Evolutionary conservation across 228 moss, liverwort and hornwort species (phyloP).

Genomic region (Sphagnum magellanicum): DNA sequence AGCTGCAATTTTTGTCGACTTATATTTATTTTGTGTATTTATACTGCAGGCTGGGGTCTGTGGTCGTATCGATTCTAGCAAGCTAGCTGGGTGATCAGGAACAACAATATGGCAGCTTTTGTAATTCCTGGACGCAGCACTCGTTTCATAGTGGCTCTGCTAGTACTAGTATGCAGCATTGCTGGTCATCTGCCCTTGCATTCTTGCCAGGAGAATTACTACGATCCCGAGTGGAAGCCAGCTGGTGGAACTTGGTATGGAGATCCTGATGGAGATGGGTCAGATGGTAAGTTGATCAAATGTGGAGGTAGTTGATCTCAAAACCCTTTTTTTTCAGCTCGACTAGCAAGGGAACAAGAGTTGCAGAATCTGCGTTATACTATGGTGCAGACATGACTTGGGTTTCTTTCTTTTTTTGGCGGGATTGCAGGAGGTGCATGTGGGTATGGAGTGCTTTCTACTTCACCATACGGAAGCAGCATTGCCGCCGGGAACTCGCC

Average conservation of each 20-base stretch:
- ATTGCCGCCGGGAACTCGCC: constrained; percentile 1
- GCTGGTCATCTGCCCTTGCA: too few species aligned
- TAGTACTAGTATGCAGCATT: too few species aligned
- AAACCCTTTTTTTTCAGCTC: too few species aligned
- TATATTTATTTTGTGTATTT: not conserved
- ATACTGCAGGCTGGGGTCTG: too few species aligned
- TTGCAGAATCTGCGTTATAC: not conserved
- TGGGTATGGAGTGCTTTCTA: not conserved
- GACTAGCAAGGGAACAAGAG: too few species aligned
- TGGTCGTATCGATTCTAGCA: too few species aligned
- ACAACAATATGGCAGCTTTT: too few species aligned
- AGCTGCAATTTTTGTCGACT: too few species aligned
- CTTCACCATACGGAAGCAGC: constrained; percentile 3
- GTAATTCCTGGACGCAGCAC: too few species aligned
- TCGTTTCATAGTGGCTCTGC: too few species aligned
- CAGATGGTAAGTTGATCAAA: constrained; percentile 1
- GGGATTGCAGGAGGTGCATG: constrained; percentile 3
- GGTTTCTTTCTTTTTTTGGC: not conserved
- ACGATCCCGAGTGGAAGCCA: not conserved
- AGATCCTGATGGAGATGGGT: constrained; percentile 5
- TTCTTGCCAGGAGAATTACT: not conserved
- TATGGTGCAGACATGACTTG: not conserved
- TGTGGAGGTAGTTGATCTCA: not conserved
- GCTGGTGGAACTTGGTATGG: constrained; percentile 6
- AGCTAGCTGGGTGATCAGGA: too few species aligned